Percentiles rank a stretch among this genome's conserved stretches.
Evolutionary conservation across 2,329 filamentous ascomycete genomes (phyloP).

Genomic region (Thielaviopsis euricoi): DNA sequence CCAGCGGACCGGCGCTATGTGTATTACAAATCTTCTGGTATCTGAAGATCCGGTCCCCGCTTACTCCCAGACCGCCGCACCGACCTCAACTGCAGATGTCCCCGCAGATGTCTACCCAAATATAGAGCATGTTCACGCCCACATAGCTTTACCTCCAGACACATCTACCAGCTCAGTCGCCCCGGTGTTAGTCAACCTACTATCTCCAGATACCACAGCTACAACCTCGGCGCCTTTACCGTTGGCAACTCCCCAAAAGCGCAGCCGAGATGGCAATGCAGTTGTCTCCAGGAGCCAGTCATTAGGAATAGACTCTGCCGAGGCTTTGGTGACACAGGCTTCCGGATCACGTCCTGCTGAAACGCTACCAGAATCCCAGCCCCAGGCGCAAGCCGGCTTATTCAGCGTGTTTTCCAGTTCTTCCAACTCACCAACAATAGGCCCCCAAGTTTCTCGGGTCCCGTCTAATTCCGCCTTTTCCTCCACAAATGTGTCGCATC

Average conservation of each 20-base stretch:
- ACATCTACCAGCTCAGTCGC: not conserved
- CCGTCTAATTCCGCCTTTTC: not conserved
- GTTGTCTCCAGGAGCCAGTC: not conserved
- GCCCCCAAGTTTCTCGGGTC: not conserved
- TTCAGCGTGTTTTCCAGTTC: not conserved
- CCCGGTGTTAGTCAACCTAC: not conserved
- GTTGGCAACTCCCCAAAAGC: slow-evolving; percentile 1
- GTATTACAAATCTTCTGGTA: slow-evolving; percentile 1
- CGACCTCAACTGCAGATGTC: not conserved
- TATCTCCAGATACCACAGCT: not conserved
- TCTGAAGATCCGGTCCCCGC: not conserved
- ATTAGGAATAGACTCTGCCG: not conserved
- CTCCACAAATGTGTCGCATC: not conserved
- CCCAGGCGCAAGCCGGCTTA: not conserved
- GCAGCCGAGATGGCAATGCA: not conserved
- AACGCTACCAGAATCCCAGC: not conserved
- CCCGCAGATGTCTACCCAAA: not conserved
- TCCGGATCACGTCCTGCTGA: not conserved
- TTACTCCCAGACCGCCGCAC: not conserved
- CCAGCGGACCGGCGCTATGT: slow-evolving; percentile 2
- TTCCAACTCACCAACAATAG: not conserved
- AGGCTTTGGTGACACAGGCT: not conserved
- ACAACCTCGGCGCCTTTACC: not conserved
- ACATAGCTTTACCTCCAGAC: not conserved
- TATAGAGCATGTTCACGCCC: not conserved